A percentile compares a stretch with the other conserved stretches of the same genome.
Conservation (phyloP, 192 early-diverging fungal species). For the Coemansia sp. region DNA sequence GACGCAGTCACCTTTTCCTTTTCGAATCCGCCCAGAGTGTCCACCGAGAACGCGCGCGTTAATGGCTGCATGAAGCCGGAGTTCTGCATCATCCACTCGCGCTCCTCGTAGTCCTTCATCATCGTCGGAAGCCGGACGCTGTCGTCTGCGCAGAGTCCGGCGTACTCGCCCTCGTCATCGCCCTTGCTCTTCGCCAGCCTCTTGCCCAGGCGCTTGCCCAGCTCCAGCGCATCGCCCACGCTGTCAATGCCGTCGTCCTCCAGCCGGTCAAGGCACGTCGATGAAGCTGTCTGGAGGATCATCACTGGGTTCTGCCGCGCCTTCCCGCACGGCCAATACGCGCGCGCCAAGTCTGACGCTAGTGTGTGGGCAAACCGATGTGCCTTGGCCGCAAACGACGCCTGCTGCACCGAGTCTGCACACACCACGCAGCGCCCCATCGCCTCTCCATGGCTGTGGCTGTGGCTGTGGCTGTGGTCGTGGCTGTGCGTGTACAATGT, state of each 20-base stretch:
- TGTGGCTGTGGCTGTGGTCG: no score
- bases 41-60: slow-evolving; percentile 22
- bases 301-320: slow-evolving; percentile 31
- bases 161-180: slow-evolving; percentile 16
- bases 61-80: slow-evolving; percentile 10
- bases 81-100: slow-evolving; percentile 29
- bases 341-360: slow-evolving; percentile 27
- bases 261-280: slow-evolving; percentile 43
- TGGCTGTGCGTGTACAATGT: slow-evolving; percentile 32
- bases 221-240: slow-evolving; percentile 20
- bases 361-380: slow-evolving; percentile 17
- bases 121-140: slow-evolving; percentile 25
- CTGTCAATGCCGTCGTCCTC: slow-evolving; percentile 27
- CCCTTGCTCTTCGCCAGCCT: slow-evolving; percentile 18
- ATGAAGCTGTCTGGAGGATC: slow-evolving; percentile 51
- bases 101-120: slow-evolving; percentile 44
- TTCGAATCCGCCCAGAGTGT: slow-evolving; percentile 17
- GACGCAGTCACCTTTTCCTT: no score
- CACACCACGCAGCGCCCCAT: not conserved
- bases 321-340: slow-evolving; percentile 33
- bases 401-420: not conserved
- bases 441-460: not conserved
- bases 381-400: slow-evolving; percentile 1
- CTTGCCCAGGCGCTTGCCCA: slow-evolving; percentile 31
- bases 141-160: slow-evolving; percentile 25